phyloP scores from a whole-genome alignment of 768 basidiomycete species.

The Boletus reticulatus region DNA sequence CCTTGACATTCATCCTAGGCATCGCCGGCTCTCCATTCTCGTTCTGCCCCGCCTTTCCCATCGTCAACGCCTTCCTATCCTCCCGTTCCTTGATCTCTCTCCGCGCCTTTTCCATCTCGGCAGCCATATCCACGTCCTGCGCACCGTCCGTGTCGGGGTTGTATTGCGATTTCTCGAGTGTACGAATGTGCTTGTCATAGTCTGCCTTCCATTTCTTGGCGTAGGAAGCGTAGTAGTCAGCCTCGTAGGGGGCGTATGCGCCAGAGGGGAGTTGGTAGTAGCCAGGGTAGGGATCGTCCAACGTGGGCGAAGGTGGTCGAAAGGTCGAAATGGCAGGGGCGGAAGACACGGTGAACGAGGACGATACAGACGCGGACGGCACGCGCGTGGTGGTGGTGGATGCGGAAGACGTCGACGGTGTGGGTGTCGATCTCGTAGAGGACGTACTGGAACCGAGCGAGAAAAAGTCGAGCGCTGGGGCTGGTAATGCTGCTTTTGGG shows the following conservation, averaged over 20 bases:
- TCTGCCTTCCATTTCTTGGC: slow-evolving; percentile 71
- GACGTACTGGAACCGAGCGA: slow-evolving; percentile 46
- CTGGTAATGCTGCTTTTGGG: slow-evolving; percentile 22
- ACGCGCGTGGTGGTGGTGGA: slow-evolving; percentile 26
- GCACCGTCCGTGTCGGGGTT: slow-evolving; percentile 42
- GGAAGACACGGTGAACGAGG: slow-evolving; percentile 58
- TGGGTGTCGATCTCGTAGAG: slow-evolving; percentile 3
- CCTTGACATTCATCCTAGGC: slow-evolving; percentile 84
- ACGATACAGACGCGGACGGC: slow-evolving; percentile 57
- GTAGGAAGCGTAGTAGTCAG: slow-evolving; percentile 64
- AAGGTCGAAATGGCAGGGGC: slow-evolving; percentile 70
- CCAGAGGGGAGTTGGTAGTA: slow-evolving; percentile 86
- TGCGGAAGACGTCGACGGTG: background rate
- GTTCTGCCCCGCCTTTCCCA: slow-evolving; percentile 42
- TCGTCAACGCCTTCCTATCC: slow-evolving; percentile 72
- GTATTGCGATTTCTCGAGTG: slow-evolving; percentile 73
- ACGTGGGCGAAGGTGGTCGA: slow-evolving; percentile 69
- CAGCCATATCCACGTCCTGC: slow-evolving; percentile 59
- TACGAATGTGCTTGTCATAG: slow-evolving; percentile 68
- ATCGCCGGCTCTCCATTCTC: slow-evolving; percentile 46
- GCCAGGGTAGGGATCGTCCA: slow-evolving; percentile 77
- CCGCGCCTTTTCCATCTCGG: slow-evolving; percentile 79
- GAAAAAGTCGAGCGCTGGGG: slow-evolving; percentile 61
- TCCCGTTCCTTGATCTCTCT: slow-evolving; percentile 73
- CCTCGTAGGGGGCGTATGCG: slow-evolving; percentile 72